Conservation (phyloP, 805 yeast species). For the Candida koratica region DNA sequence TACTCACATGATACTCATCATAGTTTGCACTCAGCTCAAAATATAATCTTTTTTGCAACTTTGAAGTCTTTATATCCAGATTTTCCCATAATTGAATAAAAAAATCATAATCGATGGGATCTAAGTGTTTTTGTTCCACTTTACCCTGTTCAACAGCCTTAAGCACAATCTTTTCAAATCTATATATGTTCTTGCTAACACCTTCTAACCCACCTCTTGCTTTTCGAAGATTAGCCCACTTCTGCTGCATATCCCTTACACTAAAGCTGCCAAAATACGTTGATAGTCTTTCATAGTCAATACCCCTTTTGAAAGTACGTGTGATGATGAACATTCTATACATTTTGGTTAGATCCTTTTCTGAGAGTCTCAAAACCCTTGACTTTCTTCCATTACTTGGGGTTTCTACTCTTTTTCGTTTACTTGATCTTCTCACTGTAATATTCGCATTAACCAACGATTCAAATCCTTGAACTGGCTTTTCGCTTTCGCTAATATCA, state of each 20-base stretch:
- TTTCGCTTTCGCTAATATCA: constrained; percentile 7
- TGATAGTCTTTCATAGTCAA: constrained; percentile 64
- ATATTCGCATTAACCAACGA: background rate
- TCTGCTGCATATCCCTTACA: constrained; percentile 48
- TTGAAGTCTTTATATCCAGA: constrained; percentile 38
- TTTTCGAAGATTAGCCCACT: constrained; percentile 68
- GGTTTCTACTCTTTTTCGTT: constrained; percentile 9
- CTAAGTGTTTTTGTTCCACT: constrained; percentile 48
- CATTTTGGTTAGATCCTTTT: constrained; percentile 50
- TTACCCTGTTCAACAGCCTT: constrained; percentile 54
- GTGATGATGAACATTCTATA: constrained; percentile 65
- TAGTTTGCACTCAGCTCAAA: constrained; percentile 45
- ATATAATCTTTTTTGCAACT: constrained; percentile 32
- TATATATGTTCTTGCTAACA: constrained; percentile 56
- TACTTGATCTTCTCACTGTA: constrained; percentile 6
- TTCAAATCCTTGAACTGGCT: constrained; percentile 1
- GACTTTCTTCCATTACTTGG: constrained; percentile 13
- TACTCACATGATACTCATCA: constrained; percentile 33
- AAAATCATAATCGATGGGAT: constrained; percentile 43
- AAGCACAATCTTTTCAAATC: constrained; percentile 66
- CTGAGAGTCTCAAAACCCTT: constrained; percentile 26
- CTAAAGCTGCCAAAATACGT: constrained; percentile 40
- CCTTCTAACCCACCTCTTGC: constrained; percentile 42
- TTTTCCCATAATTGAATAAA: constrained; percentile 66
- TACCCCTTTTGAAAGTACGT: constrained; percentile 55